Conservation (phyloP, 2,329 filamentous ascomycete species). For the Exophiala aquamarina region DNA sequence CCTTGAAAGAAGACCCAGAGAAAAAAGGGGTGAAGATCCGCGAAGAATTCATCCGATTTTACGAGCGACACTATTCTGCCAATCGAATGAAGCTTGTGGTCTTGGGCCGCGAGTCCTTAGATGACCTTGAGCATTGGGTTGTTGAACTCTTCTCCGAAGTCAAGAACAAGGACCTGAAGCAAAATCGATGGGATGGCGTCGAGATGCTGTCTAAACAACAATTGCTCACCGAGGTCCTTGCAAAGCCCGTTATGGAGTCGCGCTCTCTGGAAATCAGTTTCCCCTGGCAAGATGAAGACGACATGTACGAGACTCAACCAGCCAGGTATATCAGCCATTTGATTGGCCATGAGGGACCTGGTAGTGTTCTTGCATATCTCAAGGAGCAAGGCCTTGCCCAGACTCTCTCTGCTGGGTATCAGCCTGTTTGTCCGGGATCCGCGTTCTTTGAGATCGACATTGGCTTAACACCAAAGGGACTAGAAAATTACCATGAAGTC, state of each 20-base stretch:
- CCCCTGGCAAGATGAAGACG: conserved; percentile 80
- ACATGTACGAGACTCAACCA: conserved; percentile 75
- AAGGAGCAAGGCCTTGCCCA: conserved; percentile 91
- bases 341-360: conserved; percentile 88
- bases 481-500: conserved; percentile 79
- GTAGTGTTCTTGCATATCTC: conserved; percentile 85
- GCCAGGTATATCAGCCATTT: conserved; percentile 84
- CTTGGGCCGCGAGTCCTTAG: conserved; percentile 76
- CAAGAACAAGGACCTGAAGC: conserved; percentile 74
- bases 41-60: conserved; percentile 89
- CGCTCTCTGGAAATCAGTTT: conserved; percentile 78
- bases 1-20: conserved; percentile 79
- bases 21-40: conserved; percentile 78
- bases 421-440: conserved; percentile 74
- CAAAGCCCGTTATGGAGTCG: conserved; percentile 88
- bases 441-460: conserved; percentile 78
- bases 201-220: conserved; percentile 57
- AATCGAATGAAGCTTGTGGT: conserved; percentile 93
- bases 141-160: conserved; percentile 78
- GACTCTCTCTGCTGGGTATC: conserved; percentile 73
- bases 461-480: conserved; percentile 78
- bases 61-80: conserved; percentile 84
- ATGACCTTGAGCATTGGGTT: conserved; percentile 81
- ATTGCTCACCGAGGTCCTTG: conserved; percentile 72
- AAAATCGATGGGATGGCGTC: conserved; percentile 66